These are phyloP conservation scores for Dioszegia hungarica DNA, from an alignment of 768 basidiomycete genomes.

Conservation along the genomic window DNA sequence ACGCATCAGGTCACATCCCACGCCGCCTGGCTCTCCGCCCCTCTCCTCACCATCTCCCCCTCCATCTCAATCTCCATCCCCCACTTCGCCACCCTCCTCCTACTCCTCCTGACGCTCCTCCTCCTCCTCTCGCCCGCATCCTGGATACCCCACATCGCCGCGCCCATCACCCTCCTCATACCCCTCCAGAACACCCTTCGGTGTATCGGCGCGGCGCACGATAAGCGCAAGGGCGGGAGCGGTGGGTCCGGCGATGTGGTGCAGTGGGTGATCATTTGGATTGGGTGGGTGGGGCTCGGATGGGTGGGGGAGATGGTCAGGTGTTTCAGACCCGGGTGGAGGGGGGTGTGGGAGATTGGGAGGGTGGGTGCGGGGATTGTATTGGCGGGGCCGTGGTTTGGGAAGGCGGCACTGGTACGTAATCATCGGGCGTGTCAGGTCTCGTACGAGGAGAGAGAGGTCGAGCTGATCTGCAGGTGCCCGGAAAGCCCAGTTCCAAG, in stretches of 20 bases:
- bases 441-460: background rate
- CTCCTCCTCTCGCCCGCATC: constrained; percentile 20
- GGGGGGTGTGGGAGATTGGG: constrained; percentile 17
- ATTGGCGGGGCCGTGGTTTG: constrained; percentile 35
- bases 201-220: constrained; percentile 2
- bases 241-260: constrained; percentile 4
- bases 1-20: constrained; percentile 14
- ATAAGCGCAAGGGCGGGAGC: background rate
- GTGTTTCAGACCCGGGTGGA: constrained; percentile 26
- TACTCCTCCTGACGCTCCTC: constrained; percentile 61
- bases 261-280: constrained; percentile 36
- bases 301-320: constrained; percentile 16
- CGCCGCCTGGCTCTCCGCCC: constrained; percentile 19
- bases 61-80: constrained; percentile 3
- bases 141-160: constrained; percentile 23
- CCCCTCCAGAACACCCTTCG: constrained; percentile 26
- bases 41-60: constrained; percentile 3
- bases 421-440: no score
- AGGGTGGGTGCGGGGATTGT: constrained; percentile 18
- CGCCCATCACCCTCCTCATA: constrained; percentile 24
- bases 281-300: constrained; percentile 11
- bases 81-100: constrained; percentile 66
- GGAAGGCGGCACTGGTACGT: constrained; percentile 24
- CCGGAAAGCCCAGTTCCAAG: background rate
- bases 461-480: background rate